These are phyloP conservation scores for Neurospora sp. DNA, from an alignment of 495 filamentous ascomycete species.

Conservation along the genomic window DNA sequence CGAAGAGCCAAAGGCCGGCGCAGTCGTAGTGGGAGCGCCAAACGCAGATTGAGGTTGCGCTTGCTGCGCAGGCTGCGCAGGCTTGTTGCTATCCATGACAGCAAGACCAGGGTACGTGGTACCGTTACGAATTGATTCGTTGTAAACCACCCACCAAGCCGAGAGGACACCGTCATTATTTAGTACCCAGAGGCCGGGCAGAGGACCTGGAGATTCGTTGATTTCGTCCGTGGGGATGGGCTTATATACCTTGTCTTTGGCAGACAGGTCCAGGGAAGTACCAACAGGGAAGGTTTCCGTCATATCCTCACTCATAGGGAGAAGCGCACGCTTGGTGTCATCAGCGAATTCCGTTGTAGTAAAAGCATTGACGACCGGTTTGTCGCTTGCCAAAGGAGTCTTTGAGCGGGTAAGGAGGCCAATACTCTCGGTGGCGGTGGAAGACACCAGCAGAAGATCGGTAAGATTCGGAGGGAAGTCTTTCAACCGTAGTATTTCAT, in stretches of 20 bases:
- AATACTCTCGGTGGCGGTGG: conserved; percentile 69
- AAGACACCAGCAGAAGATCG: conserved; percentile 71
- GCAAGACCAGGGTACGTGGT: conserved; percentile 62
- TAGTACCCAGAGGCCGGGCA: conserved; percentile 79
- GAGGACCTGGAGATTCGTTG: conserved; percentile 62
- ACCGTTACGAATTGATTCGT: conserved; percentile 67
- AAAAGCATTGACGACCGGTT: conserved; percentile 55
- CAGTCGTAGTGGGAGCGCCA: conserved; percentile 13
- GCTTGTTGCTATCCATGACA: conserved; percentile 23
- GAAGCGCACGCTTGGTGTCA: conserved; percentile 65
- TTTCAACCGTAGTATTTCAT: conserved; percentile 63
- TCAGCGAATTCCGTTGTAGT: conserved; percentile 61
- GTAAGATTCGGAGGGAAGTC: conserved; percentile 69
- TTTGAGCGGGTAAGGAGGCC: conserved; percentile 66
- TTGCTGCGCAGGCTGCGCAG: conserved; percentile 9
- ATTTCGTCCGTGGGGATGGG: conserved; percentile 70
- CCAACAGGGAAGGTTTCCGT: conserved; percentile 73
- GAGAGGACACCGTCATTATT: conserved; percentile 81
- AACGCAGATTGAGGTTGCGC: conserved; percentile 21
- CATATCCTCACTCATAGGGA: conserved; percentile 57
- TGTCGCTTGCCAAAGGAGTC: conserved; percentile 49
- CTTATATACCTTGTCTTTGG: conserved; percentile 62
- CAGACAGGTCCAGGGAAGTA: conserved; percentile 69
- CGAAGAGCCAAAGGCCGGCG: conserved; percentile 20
- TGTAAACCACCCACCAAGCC: conserved; percentile 86